Evolutionary conservation across 2,329 filamentous ascomycete genomes (phyloP).

Genomic region (Karstenula rhodostoma): DNA sequence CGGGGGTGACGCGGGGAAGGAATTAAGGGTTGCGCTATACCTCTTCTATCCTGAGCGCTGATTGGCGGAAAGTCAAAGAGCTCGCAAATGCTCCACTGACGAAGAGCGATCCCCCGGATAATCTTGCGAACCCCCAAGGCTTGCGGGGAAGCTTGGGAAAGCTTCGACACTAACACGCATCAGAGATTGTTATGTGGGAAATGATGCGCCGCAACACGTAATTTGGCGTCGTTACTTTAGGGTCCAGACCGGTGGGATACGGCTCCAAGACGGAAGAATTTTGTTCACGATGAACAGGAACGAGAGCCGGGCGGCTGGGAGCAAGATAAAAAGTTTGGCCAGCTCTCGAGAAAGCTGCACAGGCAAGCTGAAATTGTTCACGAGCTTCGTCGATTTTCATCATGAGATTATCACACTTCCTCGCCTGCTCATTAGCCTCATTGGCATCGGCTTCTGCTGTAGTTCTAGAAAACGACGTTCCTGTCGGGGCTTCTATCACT

Average conservation of each 20-base stretch:
- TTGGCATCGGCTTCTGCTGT: slow-evolving; percentile 26
- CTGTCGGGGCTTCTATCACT: slow-evolving; percentile 28
- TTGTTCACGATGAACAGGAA: slow-evolving; percentile 5
- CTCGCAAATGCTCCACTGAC: not conserved
- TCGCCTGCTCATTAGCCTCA: slow-evolving; percentile 26
- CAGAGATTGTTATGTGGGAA: not conserved
- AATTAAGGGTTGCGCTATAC: not conserved
- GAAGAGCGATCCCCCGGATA: slow-evolving; percentile 8
- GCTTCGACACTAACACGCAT: slow-evolving; percentile 6
- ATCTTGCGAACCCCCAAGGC: slow-evolving; percentile 11
- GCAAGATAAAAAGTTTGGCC: slow-evolving; percentile 9
- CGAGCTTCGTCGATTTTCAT: slow-evolving; percentile 7
- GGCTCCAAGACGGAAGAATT: slow-evolving; percentile 24
- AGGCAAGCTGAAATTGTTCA: not conserved
- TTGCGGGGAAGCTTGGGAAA: slow-evolving; percentile 16
- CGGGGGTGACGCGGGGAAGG: not conserved
- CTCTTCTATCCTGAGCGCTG: not conserved
- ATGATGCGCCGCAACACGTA: slow-evolving; percentile 1
- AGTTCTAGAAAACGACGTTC: slow-evolving; percentile 20
- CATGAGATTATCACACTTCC: slow-evolving; percentile 31
- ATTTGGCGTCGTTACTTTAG: not conserved
- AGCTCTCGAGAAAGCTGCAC: not conserved
- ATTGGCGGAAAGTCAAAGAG: not conserved
- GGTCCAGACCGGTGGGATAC: slow-evolving; percentile 1
- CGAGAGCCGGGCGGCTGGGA: slow-evolving; percentile 13